phyloP scores from a whole-genome alignment of 139 green algal genomes.

The Chlorella ohadii region DNA sequence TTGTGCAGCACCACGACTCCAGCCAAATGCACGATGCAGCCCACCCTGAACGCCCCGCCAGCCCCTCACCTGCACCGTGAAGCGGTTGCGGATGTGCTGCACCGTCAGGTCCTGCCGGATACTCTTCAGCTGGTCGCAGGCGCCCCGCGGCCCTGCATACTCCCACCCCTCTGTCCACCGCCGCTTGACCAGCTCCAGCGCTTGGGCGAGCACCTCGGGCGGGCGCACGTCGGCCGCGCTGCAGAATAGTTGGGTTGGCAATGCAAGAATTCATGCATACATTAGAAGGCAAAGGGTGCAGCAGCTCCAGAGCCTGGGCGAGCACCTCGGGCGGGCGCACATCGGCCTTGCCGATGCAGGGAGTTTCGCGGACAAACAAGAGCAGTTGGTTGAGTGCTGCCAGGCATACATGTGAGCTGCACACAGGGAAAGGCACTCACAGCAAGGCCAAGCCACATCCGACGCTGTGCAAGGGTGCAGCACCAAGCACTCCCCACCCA shows the following conservation, averaged over 20 bases:
- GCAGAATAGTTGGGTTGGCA: not conserved
- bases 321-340: constrained; percentile 61
- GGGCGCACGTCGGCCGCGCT: constrained; percentile 44
- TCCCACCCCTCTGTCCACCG: constrained; percentile 28
- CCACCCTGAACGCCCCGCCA: no score
- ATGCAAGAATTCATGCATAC: no score
- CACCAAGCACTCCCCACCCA: no score
- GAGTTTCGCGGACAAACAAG: no score
- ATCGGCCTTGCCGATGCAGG: not conserved
- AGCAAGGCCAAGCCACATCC: no score
- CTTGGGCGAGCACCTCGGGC: constrained; percentile 52
- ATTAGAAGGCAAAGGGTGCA: constrained; percentile 56
- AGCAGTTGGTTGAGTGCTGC: not conserved
- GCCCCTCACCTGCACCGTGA: constrained; percentile 49
- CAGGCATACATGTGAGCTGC: no score
- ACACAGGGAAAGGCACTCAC: no score
- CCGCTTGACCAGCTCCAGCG: constrained; percentile 65
- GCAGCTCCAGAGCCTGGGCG: constrained; percentile 50
- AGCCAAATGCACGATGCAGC: no score
- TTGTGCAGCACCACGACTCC: no score
- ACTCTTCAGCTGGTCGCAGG: constrained; percentile 82
- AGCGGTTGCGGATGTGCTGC: constrained; percentile 66
- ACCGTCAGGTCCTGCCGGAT: constrained; percentile 86
- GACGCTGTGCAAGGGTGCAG: no score
- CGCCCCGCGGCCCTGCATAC: not conserved